Conservation (phyloP, 305 asterid species). For the Fraxinus floribunda region DNA sequence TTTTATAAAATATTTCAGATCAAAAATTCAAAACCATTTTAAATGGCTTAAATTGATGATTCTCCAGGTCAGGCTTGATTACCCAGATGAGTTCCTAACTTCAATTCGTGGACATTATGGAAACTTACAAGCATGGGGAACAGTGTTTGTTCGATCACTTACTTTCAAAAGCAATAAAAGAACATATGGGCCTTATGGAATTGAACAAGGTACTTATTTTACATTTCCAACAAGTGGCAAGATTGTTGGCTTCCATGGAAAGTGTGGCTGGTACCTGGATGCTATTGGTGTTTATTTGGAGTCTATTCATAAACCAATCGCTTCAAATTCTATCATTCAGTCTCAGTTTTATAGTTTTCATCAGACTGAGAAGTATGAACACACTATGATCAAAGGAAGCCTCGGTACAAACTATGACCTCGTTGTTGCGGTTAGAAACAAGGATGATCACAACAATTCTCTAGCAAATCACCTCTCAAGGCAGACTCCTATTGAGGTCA, state of each 20-base stretch:
- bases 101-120: conserved; percentile 66
- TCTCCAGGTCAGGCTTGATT: conserved; percentile 55
- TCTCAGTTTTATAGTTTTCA: conserved; percentile 33
- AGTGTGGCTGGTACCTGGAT: conserved; percentile 63
- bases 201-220: conserved; percentile 58
- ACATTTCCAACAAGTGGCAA: conserved; percentile 50
- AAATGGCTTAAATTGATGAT: neutral
- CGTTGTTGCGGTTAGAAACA: conserved; percentile 59
- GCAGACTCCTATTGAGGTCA: conserved; percentile 30
- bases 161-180: conserved; percentile 62
- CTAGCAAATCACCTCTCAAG: conserved; percentile 16
- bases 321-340: conserved; percentile 28
- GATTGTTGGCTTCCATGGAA: conserved; percentile 78
- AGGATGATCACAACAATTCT: conserved; percentile 32
- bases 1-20: neutral
- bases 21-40: neutral
- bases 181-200: conserved; percentile 65
- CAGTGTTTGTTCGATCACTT: conserved; percentile 50
- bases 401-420: conserved; percentile 55
- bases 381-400: conserved; percentile 62
- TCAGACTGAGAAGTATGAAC: conserved; percentile 36
- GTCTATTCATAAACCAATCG: conserved; percentile 31
- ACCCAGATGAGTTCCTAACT: conserved; percentile 65
- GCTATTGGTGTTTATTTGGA: conserved; percentile 66
- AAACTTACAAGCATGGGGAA: conserved; percentile 54